phyloP scores from a whole-genome alignment of 2,329 filamentous ascomycete genomes.

The Colletotrichum nymphaeae region DNA sequence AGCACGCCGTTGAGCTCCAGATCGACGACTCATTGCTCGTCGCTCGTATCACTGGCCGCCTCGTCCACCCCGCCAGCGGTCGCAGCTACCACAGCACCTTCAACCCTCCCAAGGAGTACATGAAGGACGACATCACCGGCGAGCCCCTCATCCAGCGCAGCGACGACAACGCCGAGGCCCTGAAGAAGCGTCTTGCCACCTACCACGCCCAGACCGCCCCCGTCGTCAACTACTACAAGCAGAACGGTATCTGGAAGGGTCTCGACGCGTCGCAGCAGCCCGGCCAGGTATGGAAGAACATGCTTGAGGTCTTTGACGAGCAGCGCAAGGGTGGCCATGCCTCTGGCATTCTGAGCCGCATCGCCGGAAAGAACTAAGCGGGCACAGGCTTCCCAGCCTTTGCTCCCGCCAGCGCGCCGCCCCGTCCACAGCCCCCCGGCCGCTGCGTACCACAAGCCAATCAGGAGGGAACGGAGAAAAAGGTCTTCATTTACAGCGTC shows the following conservation, averaged over 20 bases:
- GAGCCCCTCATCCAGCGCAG: slow-evolving; percentile 96
- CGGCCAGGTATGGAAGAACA: slow-evolving; percentile 92
- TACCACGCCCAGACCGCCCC: slow-evolving; percentile 96
- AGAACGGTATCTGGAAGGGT: slow-evolving; percentile 95
- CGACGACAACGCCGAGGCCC: slow-evolving; percentile 95
- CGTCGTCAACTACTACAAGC: slow-evolving; percentile 96
- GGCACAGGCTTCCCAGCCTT: slow-evolving; percentile 4
- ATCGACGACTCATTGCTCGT: slow-evolving; percentile 96
- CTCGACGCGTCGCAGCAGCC: slow-evolving; percentile 97
- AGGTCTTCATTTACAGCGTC: neutral
- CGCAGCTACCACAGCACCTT: slow-evolving; percentile 98
- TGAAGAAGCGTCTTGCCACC: slow-evolving; percentile 93
- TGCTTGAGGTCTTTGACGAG: slow-evolving; percentile 82
- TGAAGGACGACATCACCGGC: slow-evolving; percentile 97
- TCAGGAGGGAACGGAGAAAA: neutral
- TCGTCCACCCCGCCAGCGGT: slow-evolving; percentile 95
- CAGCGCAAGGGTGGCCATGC: slow-evolving; percentile 42
- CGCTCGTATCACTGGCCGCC: slow-evolving; percentile 93
- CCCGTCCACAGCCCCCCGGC: neutral
- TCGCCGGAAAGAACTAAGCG: slow-evolving; percentile 44
- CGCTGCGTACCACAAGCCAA: neutral
- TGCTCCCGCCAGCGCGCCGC: neutral
- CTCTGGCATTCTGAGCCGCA: slow-evolving; percentile 53
- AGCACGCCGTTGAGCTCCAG: slow-evolving; percentile 96
- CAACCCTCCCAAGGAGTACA: slow-evolving; percentile 93